Evolutionary conservation across 2,329 filamentous ascomycete species (phyloP).

Genomic region (Monosporascus sp.): DNA sequence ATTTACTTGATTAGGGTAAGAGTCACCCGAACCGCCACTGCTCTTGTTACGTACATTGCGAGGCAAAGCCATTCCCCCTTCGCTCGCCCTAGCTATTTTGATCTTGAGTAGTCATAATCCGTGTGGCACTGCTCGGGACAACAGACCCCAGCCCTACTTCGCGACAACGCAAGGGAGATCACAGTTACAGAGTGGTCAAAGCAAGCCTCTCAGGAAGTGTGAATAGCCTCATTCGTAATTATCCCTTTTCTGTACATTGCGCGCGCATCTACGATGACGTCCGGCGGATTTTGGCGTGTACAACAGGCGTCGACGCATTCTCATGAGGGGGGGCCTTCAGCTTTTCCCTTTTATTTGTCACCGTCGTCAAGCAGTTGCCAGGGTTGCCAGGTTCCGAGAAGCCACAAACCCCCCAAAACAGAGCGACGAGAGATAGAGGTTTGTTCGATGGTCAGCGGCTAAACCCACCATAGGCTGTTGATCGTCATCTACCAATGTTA

Average conservation of each 20-base stretch:
- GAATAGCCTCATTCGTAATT: not conserved
- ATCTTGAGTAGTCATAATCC: not conserved
- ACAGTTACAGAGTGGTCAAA: not conserved
- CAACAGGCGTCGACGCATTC: not conserved
- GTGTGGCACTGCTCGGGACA: not conserved
- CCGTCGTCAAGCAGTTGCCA: not conserved
- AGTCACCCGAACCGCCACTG: constrained; percentile 13
- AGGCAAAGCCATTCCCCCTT: not conserved
- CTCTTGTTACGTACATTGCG: not conserved
- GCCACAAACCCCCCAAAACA: not conserved
- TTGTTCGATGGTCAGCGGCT: no score
- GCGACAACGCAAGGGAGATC: not conserved
- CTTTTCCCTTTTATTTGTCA: not conserved
- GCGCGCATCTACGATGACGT: not conserved
- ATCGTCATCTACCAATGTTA: no score
- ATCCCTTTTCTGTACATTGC: not conserved
- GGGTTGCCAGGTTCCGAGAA: not conserved
- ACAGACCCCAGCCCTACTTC: not conserved
- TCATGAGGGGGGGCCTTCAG: not conserved
- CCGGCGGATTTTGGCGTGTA: not conserved
- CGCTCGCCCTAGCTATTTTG: not conserved
- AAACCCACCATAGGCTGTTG: no score
- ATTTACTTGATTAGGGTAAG: constrained; percentile 14
- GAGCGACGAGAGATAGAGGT: not conserved
- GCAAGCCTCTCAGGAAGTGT: not conserved